Evolutionary conservation across 129 eudicot genomes (phyloP), one percentile per base, ranked within the genome.

Genomic region (Dittrichia graveolens): DNA sequence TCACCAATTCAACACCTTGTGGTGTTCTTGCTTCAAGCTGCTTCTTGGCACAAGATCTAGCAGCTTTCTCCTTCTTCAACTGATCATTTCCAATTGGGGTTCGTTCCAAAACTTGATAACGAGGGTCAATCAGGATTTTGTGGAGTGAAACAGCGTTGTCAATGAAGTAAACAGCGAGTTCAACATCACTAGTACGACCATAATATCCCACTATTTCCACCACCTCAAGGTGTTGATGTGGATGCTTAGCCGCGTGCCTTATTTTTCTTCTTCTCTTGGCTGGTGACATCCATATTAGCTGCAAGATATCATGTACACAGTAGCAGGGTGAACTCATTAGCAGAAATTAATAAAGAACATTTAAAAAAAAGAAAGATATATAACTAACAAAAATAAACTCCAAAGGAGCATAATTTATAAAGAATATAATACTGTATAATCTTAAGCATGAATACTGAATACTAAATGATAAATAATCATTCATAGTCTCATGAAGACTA

Each of bases 261-360:
- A 86, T 74, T 78, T 80, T 83, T 74, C 83, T 73, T 77, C 85
- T 75, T 63, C 84, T 82, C 79, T 77, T 86, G 39, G 75, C 61
- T 50, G 85, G 87, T 59, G 90, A 72, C 90, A 85, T 83, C 90
- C 90, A 85, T 52, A 82, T 82, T 73, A 85, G 62, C 90, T 85
- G 84, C 58, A 64, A 78, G 31, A 78, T 54, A 69, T 16, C 34
- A 31, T 31, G 49, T 34, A 53, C n/a, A 75, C 13, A 59, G 31
- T 24, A 24, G 31, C 31, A 24, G 31, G 40, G 67, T 8, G 3
- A 62, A 47, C 3, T 12, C 34, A 67, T 34, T 12, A n/a, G 44
- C 14, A 67, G 8, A 69, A 34, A 69, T 15, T 14, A 37, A 31
- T 11, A 34, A 50, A 38, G 38, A 68, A 38, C 31, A 68, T 38